Base-by-base conservation (phyloP, 805 yeast genomes). In the Blastobotrys parvus region DNA sequence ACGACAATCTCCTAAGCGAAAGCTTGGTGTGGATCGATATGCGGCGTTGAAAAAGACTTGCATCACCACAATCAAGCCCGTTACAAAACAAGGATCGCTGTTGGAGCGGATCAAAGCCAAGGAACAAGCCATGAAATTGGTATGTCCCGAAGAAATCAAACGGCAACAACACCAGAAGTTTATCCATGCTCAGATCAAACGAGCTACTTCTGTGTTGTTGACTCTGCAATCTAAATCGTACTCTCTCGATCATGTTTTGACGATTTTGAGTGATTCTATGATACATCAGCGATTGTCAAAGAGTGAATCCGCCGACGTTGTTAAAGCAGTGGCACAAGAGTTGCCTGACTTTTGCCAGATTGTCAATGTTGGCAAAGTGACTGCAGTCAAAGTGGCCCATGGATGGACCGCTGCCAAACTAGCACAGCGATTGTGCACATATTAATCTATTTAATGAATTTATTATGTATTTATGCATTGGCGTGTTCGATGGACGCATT, bases 61-160 rank as follows among this genome's bases (percentile, higher is more conserved):
- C 17, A 17, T 22, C 3, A 38, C 32, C n/a, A 37, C 45, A 3
- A 11, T 25, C 10, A 25, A 25, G 29, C 29, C 7, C 7, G 11
- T 11, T 8, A 25, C 7, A 8, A 7, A 7, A 25, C 11, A 11
- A 7, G 29, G 29, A 25, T 22, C 54, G 1, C 44, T 61, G 3
- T 42, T 58, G 29, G 63, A 60, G 19, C 51, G 65, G 11, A 54
- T 61, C 25, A 50, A 55, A 6, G 61, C 60, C 25, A 55, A 59
- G 40, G 61, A 61, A 41, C 54, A 54, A 1, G 31, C 15, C 23
- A 30, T 6, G 31, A n/a, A 5, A 18, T 21, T 10, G 22, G n/a
- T n/a, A n/a, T n/a, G n/a, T n/a, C n/a, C n/a, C n/a, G n/a, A 32
- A 7, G 42, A 38, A 11, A 43, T 40, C 7, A 17, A 45, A 15